Evolutionary conservation across 2,329 filamentous ascomycete genomes (phyloP).

Genomic region (Emydomyces testavorans): DNA sequence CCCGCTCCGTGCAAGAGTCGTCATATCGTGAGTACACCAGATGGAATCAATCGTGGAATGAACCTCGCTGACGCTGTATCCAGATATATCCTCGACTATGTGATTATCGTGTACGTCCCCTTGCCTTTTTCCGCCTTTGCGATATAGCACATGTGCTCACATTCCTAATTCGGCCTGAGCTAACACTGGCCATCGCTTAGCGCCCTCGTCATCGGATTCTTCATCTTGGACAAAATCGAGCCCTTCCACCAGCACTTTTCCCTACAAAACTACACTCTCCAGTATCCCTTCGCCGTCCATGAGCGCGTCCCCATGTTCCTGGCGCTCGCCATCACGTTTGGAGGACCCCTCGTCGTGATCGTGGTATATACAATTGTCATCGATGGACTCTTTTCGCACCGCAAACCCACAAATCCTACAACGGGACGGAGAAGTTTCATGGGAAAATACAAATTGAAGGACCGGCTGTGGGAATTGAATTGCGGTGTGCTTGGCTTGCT

Average conservation of each 20-base stretch:
- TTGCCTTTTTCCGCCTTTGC: conserved; percentile 1
- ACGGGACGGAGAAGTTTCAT: conserved; percentile 30
- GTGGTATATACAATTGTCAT: conserved; percentile 46
- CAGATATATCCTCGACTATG: conserved; percentile 49
- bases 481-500: conserved; percentile 48
- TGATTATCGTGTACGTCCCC: conserved; percentile 45
- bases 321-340: conserved; percentile 40
- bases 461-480: conserved; percentile 51
- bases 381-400: conserved; percentile 48
- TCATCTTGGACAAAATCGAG: conserved; percentile 42
- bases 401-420: conserved; percentile 29
- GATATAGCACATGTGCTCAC: conserved; percentile 6
- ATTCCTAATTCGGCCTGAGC: conserved; percentile 6
- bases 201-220: conserved; percentile 42
- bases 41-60: no score
- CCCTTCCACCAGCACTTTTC: conserved; percentile 50
- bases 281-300: conserved; percentile 46
- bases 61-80: no score
- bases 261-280: conserved; percentile 44
- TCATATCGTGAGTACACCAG: conserved; percentile 39
- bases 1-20: conserved; percentile 39
- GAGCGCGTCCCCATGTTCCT: conserved; percentile 44
- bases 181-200: conserved; percentile 24
- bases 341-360: conserved; percentile 43
- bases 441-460: conserved; percentile 42